Conservation (phyloP, 192 early-diverging fungal genomes). For the Linderina pennispora region DNA sequence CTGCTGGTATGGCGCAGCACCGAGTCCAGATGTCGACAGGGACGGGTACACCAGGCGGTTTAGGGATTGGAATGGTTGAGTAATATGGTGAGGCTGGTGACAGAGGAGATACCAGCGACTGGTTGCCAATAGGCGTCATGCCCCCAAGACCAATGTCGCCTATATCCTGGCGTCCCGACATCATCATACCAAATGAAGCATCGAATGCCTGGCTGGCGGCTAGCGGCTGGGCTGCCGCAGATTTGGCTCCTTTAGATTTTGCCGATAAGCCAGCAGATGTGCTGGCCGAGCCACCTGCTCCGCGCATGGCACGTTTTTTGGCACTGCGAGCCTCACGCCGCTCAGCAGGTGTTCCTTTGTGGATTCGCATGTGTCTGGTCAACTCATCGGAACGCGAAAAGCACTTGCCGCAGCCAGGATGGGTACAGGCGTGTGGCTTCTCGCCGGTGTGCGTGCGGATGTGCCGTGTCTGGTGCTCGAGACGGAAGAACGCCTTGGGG, state of each 20-base stretch:
- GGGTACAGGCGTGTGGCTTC: neutral
- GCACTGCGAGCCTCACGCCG: constrained; percentile 27
- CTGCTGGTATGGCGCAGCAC: constrained; percentile 2
- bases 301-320: constrained; percentile 33
- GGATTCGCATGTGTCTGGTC: constrained; percentile 43
- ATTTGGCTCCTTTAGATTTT: constrained; percentile 3
- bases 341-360: constrained; percentile 28
- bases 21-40: neutral
- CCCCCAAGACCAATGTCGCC: constrained; percentile 21
- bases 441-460: constrained; percentile 6
- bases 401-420: constrained; percentile 11
- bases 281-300: neutral
- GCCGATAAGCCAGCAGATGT: neutral
- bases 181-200: constrained; percentile 9
- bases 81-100: constrained; percentile 23
- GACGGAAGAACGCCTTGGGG: constrained; percentile 51
- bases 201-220: constrained; percentile 8
- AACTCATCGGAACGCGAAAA: constrained; percentile 56
- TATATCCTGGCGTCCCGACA: constrained; percentile 6
- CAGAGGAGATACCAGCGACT: constrained; percentile 15
- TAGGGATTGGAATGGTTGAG: constrained; percentile 26
- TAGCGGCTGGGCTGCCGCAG: constrained; percentile 1
- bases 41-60: constrained; percentile 23
- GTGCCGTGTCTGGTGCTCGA: constrained; percentile 48
- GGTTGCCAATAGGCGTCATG: constrained; percentile 13